A percentile compares a stretch with the other conserved stretches of the same genome.
phyloP scores from a whole-genome alignment of 2,329 filamentous ascomycete genomes.

The Knufia fluminis region DNA sequence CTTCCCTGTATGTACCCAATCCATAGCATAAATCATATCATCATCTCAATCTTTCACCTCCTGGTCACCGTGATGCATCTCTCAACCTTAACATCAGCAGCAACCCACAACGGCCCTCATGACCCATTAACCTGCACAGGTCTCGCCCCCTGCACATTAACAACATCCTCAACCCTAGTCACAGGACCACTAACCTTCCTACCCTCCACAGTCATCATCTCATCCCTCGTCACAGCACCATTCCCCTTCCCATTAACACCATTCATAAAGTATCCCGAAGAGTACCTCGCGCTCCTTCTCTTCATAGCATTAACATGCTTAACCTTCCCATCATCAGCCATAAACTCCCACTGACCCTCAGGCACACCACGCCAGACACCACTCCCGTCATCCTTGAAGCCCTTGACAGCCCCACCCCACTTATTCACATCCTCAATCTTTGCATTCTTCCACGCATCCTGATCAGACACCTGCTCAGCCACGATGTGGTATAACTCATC shows the following conservation, averaged over 20 bases:
- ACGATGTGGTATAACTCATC: slow-evolving; percentile 3
- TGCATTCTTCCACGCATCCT: neutral
- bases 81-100: neutral
- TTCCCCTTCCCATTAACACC: neutral
- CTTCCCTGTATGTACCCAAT: neutral
- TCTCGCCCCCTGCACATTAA: neutral
- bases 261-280: neutral
- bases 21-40: neutral
- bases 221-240: neutral
- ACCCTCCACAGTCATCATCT: neutral
- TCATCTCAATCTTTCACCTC: neutral
- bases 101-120: neutral
- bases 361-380: slow-evolving; percentile 2
- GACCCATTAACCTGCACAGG: slow-evolving; percentile 1
- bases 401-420: neutral
- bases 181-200: neutral
- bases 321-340: neutral
- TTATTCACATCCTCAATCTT: slow-evolving; percentile 5
- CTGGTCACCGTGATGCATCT: neutral
- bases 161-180: neutral
- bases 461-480: neutral
- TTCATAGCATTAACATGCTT: slow-evolving; percentile 6
- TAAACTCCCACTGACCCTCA: slow-evolving; percentile 3
- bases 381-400: neutral
- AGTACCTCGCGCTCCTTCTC: slow-evolving; percentile 1